These are phyloP conservation scores for Ceratocystis smalleyi DNA, from an alignment of 2,329 filamentous ascomycete species.

Conservation along the genomic window DNA sequence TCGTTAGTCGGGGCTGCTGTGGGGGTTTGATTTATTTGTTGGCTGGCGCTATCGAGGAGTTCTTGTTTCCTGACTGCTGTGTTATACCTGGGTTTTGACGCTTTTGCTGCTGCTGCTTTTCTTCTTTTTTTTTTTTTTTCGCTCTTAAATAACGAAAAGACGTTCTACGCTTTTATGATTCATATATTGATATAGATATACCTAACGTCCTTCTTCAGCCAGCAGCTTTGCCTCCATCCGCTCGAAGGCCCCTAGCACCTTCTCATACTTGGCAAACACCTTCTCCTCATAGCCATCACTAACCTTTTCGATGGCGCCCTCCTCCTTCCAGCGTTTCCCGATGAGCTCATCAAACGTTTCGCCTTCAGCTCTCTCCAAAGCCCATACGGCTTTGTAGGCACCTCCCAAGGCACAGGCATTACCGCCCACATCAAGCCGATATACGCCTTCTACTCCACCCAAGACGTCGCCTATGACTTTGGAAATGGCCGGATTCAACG, in stretches of 20 bases:
- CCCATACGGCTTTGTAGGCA: slow-evolving; percentile 95
- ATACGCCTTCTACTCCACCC: slow-evolving; percentile 78
- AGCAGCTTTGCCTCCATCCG: slow-evolving; percentile 52
- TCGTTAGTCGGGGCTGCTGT: neutral
- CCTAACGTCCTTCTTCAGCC: slow-evolving; percentile 22
- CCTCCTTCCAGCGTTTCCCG: slow-evolving; percentile 69
- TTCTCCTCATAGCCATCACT: slow-evolving; percentile 64
- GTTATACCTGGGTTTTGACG: slow-evolving; percentile 3
- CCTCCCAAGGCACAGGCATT: slow-evolving; percentile 90
- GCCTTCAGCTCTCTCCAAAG: slow-evolving; percentile 48
- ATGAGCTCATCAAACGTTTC: slow-evolving; percentile 85
- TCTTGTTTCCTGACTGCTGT: neutral
- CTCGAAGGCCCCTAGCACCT: slow-evolving; percentile 60
- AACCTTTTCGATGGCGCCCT: slow-evolving; percentile 66
- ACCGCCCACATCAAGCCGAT: slow-evolving; percentile 81
- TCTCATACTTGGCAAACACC: slow-evolving; percentile 62
- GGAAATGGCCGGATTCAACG: slow-evolving; percentile 77
- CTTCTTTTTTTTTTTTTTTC: neutral
- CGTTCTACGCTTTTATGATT: neutral
- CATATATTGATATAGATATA: neutral
- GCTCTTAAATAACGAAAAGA: neutral
- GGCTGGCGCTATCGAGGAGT: slow-evolving; percentile 8
- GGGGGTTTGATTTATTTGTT: slow-evolving; percentile 15
- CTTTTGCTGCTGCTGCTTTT: too few species aligned
- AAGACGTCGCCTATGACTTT: slow-evolving; percentile 74